A percentile compares a stretch with the other conserved stretches of the same genome.
These are phyloP conservation scores for Aspergillus vadensis DNA, from an alignment of 2,329 filamentous ascomycete genomes.

Conservation along the genomic window DNA sequence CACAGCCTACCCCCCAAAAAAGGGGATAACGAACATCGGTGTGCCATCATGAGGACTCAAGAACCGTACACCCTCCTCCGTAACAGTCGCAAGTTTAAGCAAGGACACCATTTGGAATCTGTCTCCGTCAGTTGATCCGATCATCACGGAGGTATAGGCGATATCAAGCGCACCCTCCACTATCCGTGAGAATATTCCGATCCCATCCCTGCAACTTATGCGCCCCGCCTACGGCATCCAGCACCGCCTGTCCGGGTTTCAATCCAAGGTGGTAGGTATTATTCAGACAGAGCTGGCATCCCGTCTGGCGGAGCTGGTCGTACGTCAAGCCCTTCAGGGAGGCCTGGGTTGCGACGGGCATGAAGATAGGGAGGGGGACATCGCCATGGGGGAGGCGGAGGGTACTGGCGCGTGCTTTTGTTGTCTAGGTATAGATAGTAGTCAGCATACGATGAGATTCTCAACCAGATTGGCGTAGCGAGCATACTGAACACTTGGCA, in stretches of 20 bases:
- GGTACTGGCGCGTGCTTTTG: constrained; percentile 85
- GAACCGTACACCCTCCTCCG: constrained; percentile 93
- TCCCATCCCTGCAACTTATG: constrained; percentile 95
- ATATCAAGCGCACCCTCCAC: constrained; percentile 44
- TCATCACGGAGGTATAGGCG: background rate
- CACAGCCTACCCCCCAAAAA: background rate
- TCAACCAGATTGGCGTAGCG: constrained; percentile 31
- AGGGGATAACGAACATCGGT: constrained; percentile 65
- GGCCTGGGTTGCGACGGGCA: constrained; percentile 97
- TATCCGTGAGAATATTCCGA: constrained; percentile 85
- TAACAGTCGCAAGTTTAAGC: constrained; percentile 87
- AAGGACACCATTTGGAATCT: constrained; percentile 99
- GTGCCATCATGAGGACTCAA: constrained; percentile 93
- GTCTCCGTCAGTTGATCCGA: background rate
- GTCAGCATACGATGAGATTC: background rate
- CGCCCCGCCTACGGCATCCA: constrained; percentile 85
- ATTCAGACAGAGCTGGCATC: constrained; percentile 89
- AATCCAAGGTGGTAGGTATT: constrained; percentile 97
- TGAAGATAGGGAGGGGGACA: constrained; percentile 90
- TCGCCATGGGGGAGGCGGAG: constrained; percentile 88
- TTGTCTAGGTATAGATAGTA: constrained; percentile 63
- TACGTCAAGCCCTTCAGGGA: constrained; percentile 94
- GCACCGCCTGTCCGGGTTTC: constrained; percentile 87
- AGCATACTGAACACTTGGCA: constrained; percentile 75
- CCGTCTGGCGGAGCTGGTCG: constrained; percentile 84